A percentile compares a stretch with the other conserved stretches of the same genome.
These are phyloP conservation scores for Ceratocystis eucalypticola DNA, from an alignment of 2,329 filamentous ascomycete species.

Conservation along the genomic window DNA sequence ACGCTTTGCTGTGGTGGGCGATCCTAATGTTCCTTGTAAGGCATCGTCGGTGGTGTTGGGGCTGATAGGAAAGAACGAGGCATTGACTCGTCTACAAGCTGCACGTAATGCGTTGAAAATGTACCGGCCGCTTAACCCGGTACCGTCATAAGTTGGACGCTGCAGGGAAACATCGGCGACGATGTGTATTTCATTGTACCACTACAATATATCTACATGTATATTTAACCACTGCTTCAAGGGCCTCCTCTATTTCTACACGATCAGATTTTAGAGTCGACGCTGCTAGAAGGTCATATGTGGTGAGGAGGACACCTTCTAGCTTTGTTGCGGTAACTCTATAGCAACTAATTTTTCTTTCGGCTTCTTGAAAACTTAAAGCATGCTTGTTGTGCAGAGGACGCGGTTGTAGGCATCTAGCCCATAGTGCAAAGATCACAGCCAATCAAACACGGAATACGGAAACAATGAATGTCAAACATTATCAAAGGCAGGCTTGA, in stretches of 20 bases:
- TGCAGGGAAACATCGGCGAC: neutral
- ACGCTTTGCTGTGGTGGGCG: slow-evolving; percentile 19
- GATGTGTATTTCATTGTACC: neutral
- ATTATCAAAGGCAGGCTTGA: neutral
- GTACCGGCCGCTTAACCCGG: neutral
- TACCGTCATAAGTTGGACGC: neutral
- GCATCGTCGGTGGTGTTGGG: slow-evolving; percentile 23
- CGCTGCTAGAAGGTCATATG: too few relatives aligned
- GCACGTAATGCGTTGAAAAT: slow-evolving; percentile 9
- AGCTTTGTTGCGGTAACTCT: neutral
- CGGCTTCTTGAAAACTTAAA: too few relatives aligned
- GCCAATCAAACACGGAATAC: neutral
- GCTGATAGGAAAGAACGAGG: slow-evolving; percentile 29
- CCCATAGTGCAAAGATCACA: neutral
- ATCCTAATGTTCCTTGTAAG: slow-evolving; percentile 17
- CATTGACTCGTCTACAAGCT: slow-evolving; percentile 10
- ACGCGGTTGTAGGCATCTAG: too few relatives aligned
- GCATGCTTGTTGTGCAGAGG: too few relatives aligned
- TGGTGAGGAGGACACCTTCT: neutral
- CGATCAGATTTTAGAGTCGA: neutral
- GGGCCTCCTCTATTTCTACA: neutral
- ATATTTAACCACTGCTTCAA: neutral
- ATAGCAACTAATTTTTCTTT: too few relatives aligned
- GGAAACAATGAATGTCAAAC: neutral
- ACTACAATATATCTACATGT: neutral